These are phyloP conservation scores for Cyphellophora attinorum DNA, from an alignment of 2,329 filamentous ascomycete genomes.

Conservation along the genomic window DNA sequence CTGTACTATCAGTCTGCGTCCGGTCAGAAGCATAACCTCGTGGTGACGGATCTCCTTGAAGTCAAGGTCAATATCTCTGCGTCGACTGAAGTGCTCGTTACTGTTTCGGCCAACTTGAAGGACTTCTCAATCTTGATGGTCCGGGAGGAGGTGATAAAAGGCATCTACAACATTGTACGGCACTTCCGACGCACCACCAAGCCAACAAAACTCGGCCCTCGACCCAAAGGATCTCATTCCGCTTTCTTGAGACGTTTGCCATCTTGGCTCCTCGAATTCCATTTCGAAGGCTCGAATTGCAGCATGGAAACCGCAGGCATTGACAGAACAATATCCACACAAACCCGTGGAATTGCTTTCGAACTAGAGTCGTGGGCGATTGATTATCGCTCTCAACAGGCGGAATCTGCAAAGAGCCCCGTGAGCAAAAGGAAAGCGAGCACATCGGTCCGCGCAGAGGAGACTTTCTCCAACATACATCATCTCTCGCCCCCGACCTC, in stretches of 20 bases:
- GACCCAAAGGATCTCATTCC: constrained; percentile 36
- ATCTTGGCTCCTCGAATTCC: constrained; percentile 72
- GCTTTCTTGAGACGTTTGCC: constrained; percentile 66
- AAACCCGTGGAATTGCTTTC: constrained; percentile 72
- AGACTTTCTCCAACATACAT: constrained; percentile 46
- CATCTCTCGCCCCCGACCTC: constrained; percentile 41
- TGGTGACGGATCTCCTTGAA: constrained; percentile 81
- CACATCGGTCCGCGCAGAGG: constrained; percentile 58
- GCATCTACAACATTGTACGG: constrained; percentile 79
- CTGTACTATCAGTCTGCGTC: constrained; percentile 89
- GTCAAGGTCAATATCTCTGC: constrained; percentile 77
- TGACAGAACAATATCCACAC: constrained; percentile 71
- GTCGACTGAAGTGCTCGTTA: constrained; percentile 73
- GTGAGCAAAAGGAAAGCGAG: constrained; percentile 62
- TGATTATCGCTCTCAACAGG: constrained; percentile 77
- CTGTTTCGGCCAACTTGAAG: constrained; percentile 68
- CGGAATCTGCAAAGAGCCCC: constrained; percentile 52
- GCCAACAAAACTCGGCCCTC: constrained; percentile 29
- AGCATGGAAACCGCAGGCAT: constrained; percentile 84
- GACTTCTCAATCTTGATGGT: constrained; percentile 86
- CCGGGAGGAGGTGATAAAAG: constrained; percentile 83
- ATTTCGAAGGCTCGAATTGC: constrained; percentile 79
- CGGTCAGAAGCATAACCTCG: constrained; percentile 72
- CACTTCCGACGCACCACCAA: constrained; percentile 59
- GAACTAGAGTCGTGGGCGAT: constrained; percentile 81